Evolutionary conservation across 2,329 filamentous ascomycete species (phyloP).

Genomic region (Aspergillus chevalieri): DNA sequence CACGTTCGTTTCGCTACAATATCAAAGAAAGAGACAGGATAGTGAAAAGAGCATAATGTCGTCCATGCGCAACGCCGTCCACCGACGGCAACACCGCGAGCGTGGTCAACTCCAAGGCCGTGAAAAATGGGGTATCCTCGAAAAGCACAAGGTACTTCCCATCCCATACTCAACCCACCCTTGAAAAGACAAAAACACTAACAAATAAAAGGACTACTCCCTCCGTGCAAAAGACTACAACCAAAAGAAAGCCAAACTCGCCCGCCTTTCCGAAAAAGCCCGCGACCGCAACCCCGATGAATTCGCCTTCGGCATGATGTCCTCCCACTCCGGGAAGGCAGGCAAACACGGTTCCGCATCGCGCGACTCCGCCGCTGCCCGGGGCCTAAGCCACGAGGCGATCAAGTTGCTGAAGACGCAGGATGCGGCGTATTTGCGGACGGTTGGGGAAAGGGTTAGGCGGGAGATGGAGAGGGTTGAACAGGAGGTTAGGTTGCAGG

Average conservation of each 20-base stretch:
- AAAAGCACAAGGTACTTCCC: constrained; percentile 75
- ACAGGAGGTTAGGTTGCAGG: constrained; percentile 37
- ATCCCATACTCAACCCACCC: background rate
- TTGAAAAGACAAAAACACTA: constrained; percentile 3
- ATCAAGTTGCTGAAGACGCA: constrained; percentile 61
- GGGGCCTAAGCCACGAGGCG: constrained; percentile 50
- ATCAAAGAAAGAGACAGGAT: no score
- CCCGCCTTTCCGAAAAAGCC: constrained; percentile 54
- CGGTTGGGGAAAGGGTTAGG: constrained; percentile 50
- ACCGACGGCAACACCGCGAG: constrained; percentile 82
- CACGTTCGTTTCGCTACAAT: no score
- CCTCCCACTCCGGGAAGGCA: constrained; percentile 35
- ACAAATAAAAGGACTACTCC: constrained; percentile 51
- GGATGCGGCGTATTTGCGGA: constrained; percentile 57
- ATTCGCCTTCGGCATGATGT: constrained; percentile 61
- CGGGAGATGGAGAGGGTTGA: constrained; percentile 49
- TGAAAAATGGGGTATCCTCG: constrained; percentile 79
- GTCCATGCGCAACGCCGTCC: constrained; percentile 57
- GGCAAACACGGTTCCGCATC: constrained; percentile 38
- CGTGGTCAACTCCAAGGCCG: constrained; percentile 81
- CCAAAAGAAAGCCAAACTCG: constrained; percentile 54
- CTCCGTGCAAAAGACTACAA: constrained; percentile 61
- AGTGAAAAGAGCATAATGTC: constrained; percentile 40
- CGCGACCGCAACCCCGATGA: constrained; percentile 60
- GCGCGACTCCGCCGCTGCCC: constrained; percentile 35